Percentiles rank a stretch among this genome's conserved stretches.
phyloP scores from a whole-genome alignment of 2,329 filamentous ascomycete species.

The Fusarium sp. region DNA sequence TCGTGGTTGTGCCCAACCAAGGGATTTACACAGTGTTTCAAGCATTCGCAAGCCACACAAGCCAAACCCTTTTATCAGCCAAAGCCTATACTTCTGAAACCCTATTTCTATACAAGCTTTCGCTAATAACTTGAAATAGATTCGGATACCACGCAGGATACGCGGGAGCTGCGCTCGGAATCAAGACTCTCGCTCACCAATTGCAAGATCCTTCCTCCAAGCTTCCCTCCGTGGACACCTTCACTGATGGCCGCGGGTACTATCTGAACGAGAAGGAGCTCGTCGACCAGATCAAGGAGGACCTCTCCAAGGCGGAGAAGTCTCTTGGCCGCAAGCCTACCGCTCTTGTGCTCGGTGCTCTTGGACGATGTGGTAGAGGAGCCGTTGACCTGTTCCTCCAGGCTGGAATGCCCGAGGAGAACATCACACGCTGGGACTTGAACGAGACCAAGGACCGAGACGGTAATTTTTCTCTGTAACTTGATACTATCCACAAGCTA shows the following conservation, averaged over 20 bases:
- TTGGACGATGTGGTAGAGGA: conserved; percentile 85
- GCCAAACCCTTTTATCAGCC: no score
- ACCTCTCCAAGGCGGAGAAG: conserved; percentile 74
- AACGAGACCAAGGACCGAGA: conserved; percentile 73
- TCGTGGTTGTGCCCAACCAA: background rate
- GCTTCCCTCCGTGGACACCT: conserved; percentile 60
- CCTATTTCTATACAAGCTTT: background rate
- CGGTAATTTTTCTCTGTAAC: conserved; percentile 52
- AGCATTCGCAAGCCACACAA: no score
- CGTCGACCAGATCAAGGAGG: conserved; percentile 47
- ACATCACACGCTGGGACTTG: conserved; percentile 73
- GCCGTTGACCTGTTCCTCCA: conserved; percentile 82
- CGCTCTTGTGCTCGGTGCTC: conserved; percentile 84
- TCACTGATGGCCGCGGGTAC: conserved; percentile 60
- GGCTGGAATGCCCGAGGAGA: conserved; percentile 62
- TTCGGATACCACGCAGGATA: conserved; percentile 82
- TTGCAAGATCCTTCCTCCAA: conserved; percentile 73
- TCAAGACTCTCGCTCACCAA: conserved; percentile 87
- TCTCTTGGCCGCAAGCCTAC: conserved; percentile 74
- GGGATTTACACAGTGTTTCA: no score
- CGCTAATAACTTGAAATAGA: conserved; percentile 40
- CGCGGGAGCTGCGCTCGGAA: conserved; percentile 74
- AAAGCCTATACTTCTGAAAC: no score
- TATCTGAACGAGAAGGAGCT: conserved; percentile 76
- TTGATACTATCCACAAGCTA: background rate